These are phyloP conservation scores for Bipolaris sorokiniana DNA, from an alignment of 2,329 filamentous ascomycete species.

Conservation along the genomic window DNA sequence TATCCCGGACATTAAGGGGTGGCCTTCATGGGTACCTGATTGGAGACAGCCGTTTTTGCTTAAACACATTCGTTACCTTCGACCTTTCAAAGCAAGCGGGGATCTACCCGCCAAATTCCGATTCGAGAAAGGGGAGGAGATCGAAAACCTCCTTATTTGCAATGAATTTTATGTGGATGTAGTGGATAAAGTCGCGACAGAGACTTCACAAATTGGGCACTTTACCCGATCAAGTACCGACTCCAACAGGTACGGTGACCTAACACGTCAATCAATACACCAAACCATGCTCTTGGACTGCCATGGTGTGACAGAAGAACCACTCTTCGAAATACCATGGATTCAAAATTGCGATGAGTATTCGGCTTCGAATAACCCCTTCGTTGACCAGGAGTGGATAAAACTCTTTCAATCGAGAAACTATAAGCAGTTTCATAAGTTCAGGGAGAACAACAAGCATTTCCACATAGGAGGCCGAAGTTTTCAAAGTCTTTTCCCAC, in stretches of 20 bases:
- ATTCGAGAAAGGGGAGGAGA: not conserved
- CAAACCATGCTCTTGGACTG: not conserved
- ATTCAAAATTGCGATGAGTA: too few relatives aligned
- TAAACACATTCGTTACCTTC: not conserved
- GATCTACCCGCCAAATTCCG: not conserved
- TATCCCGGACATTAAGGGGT: not conserved
- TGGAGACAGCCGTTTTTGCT: not conserved
- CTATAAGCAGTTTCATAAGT: not conserved
- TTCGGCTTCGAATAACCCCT: too few relatives aligned
- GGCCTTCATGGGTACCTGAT: not conserved
- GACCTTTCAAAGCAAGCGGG: not conserved
- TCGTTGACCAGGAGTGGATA: not conserved
- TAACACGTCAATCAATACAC: not conserved
- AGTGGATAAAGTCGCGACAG: not conserved
- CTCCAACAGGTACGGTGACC: not conserved
- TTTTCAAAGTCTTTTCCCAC: not conserved
- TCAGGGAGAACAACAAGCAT: not conserved
- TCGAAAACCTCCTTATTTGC: not conserved
- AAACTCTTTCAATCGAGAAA: not conserved
- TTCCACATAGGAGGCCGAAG: not conserved
- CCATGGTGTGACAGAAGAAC: not conserved
- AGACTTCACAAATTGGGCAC: not conserved
- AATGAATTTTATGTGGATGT: not conserved
- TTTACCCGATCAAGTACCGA: too few relatives aligned
- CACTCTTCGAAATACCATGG: not conserved